Base-by-base conservation (phyloP, 1,139 yeast species). In the Meyerozyma elateridarum region DNA sequence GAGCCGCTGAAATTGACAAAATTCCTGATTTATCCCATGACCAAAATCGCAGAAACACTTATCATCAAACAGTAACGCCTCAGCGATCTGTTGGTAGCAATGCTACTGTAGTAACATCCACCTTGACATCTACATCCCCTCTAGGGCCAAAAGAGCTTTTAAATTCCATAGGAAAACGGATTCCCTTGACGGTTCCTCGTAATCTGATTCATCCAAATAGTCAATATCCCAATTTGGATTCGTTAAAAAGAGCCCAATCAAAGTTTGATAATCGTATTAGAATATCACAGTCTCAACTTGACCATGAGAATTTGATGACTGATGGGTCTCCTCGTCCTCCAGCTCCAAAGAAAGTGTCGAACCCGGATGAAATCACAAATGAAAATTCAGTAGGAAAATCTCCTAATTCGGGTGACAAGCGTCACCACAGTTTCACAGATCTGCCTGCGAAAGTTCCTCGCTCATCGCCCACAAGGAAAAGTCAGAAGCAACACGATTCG, bases 311-410 rank as follows among this genome's bases (percentile, higher is more conserved):
- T 17, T 27, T 12, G 13, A 27, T 18, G 22, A 27, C 8, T 27
- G 17, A 18, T 16, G 24, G 24, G 24, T 21, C n/a, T 8, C 12
- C 7, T 9, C 12, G 8, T n/a, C 12, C 15, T 6, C 18, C 18
- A 25, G 16, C 7, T 11, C 16, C 28, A 9, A 25, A 11, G 15
- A n/a, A 7, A 6, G 6, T n/a, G 7, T 8, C 11, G 34, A 34
- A 33, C 33, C 18, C 43, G 48, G 13, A 30, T 38, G 32, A 45
- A 45, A 3, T 40, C 42, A 9, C 48, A 29, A 52, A 48, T 34
- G 34, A 37, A 22, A 44, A 43, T 25, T 49, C 52, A 2, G 38
- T 49, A 22, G 42, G 40, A n/a, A 41, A 48, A 26, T 51, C 57
- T 6, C 40, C 45, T 8, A 15, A 15, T 18, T 8, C 18, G 11